Evolutionary conservation across 2,329 filamentous ascomycete genomes (phyloP).

Genomic region (Fusarium sp.): DNA sequence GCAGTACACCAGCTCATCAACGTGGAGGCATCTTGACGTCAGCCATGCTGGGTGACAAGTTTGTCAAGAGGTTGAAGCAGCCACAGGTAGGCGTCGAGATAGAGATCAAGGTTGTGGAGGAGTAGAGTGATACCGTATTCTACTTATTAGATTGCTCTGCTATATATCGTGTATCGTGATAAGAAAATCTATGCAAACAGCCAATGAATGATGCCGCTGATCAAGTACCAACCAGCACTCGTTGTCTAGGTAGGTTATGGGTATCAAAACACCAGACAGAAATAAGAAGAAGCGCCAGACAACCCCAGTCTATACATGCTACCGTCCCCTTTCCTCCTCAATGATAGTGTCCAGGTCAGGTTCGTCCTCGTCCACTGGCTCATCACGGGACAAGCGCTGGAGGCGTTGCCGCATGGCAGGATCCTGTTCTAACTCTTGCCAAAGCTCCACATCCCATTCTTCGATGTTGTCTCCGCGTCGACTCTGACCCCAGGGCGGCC

Average conservation of each 20-base stretch:
- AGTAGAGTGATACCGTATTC: not conserved
- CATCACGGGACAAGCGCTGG: slow-evolving; percentile 54
- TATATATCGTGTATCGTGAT: slow-evolving; percentile 19
- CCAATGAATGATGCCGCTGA: slow-evolving; percentile 1
- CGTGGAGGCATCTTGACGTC: slow-evolving; percentile 35
- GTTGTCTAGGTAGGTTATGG: slow-evolving; percentile 30
- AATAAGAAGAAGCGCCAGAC: slow-evolving; percentile 14
- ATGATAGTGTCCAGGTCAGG: slow-evolving; percentile 34
- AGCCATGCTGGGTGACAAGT: slow-evolving; percentile 30
- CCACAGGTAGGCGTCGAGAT: slow-evolving; percentile 21
- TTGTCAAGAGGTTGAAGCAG: slow-evolving; percentile 19
- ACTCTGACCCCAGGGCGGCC: slow-evolving; percentile 56
- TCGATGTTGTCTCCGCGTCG: slow-evolving; percentile 54
- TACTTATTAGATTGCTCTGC: slow-evolving; percentile 1
- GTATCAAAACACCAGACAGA: slow-evolving; percentile 39
- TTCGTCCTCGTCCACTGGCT: slow-evolving; percentile 42
- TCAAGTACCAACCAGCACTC: slow-evolving; percentile 17
- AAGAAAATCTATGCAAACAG: slow-evolving; percentile 15
- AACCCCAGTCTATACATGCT: not conserved
- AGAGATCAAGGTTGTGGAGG: slow-evolving; percentile 6
- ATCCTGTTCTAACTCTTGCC: slow-evolving; percentile 70
- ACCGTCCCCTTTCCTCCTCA: slow-evolving; percentile 29
- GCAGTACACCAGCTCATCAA: slow-evolving; percentile 13
- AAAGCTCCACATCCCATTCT: slow-evolving; percentile 66
- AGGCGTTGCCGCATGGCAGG: slow-evolving; percentile 57